phyloP scores from a whole-genome alignment of 441 rosid species.

The Gossypium gossypioides region DNA sequence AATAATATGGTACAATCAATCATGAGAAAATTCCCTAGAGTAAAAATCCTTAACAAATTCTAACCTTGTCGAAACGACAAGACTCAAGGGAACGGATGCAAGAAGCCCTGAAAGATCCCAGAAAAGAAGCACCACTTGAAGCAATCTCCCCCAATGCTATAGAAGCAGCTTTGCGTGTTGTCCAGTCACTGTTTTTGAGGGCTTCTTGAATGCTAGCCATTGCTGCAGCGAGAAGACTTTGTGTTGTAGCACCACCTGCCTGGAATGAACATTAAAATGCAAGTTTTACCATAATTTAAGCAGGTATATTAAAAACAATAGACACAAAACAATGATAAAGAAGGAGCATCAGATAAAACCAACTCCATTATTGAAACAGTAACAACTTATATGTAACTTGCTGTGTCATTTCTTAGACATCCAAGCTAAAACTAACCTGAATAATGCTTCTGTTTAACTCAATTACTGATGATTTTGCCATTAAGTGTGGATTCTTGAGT shows the following conservation, averaged over 20 bases:
- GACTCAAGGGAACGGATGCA: constrained; percentile 67
- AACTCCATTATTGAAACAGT: neutral
- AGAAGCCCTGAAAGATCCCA: constrained; percentile 61
- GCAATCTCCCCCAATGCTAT: constrained; percentile 68
- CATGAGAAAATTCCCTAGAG: constrained; percentile 1
- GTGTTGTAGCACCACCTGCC: constrained; percentile 84
- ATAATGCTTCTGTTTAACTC: constrained; percentile 69
- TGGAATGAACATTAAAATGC: constrained; percentile 22
- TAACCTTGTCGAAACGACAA: constrained; percentile 92
- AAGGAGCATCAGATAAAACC: neutral
- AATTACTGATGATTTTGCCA: constrained; percentile 75
- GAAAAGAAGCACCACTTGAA: constrained; percentile 49
- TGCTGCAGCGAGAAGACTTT: constrained; percentile 51
- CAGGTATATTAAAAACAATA: constrained; percentile 4
- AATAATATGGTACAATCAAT: constrained; percentile 3
- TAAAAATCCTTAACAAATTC: neutral
- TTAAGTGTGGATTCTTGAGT: constrained; percentile 71
- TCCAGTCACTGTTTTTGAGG: constrained; percentile 69
- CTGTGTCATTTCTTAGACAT: neutral
- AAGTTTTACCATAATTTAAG: neutral
- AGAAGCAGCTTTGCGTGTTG: constrained; percentile 87
- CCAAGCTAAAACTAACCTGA: constrained; percentile 32
- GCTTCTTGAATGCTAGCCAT: constrained; percentile 63
- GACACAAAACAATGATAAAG: neutral
- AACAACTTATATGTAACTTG: neutral